Evolutionary conservation across 306 rosid species (phyloP), one percentile per base, ranked within the genome.

Genomic region (Trichosanthes truncata): DNA sequence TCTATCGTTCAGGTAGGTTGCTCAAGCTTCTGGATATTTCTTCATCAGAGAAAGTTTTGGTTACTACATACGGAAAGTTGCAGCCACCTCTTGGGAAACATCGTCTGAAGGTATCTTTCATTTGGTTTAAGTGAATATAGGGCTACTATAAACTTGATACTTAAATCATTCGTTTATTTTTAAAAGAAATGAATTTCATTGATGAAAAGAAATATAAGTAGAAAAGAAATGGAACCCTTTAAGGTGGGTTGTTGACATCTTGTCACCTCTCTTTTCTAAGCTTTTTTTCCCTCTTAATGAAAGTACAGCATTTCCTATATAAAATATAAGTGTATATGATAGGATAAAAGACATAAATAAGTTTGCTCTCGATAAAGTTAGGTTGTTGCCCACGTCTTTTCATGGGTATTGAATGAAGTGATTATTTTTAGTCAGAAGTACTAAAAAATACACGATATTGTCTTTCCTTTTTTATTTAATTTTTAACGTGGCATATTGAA

Each of bases 71-170:
- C 82, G 99, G 99, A 74, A 91, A 93, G 89, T 85, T 96, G 81
- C 94, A 90, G 84, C 99, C 99, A 29, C 97, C 99, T 80, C 97
- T 96, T 57, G 98, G 99, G 79, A 96, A 93, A 83, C 99, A 93
- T 80, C 97, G 99, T 46, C 84, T 96, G 76, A 96, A 96, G 99
- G 99, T 96, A 82, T 79, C 43, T 80, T 81, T 41, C 31, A 41
- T 82, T 48, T 14, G 53, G 53, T 77, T 43, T 57, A n/a, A 21
- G 53, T 38, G 21, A 56, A 40, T 11, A n/a, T 25, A 36, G 73
- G 73, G 45, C 62, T 46, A 12, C 66, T 71, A 26, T 48, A 31
- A 25, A 21, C 3, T 33, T 52, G 13, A n/a, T 61, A 29, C 3
- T 68, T 53, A 20, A 80, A 41, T 71, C 20, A 43, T 71, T 45